Evolutionary conservation across 108 stramenopile genomes (phyloP).

Genomic region (Cylindrotheca closterium): DNA sequence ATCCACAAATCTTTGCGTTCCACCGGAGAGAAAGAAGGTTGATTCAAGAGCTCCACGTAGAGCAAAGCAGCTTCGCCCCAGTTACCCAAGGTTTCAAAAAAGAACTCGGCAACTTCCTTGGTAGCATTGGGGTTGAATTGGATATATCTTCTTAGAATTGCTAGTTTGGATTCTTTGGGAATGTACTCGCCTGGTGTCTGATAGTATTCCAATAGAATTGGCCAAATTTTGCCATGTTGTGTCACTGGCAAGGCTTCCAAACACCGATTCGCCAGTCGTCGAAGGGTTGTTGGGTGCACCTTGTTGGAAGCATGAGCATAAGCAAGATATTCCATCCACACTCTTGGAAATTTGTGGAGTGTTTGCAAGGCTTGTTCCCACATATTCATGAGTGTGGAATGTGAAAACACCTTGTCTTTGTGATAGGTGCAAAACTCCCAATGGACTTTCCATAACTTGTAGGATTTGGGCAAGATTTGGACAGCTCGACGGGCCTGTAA

Average conservation of each 20-base stretch:
- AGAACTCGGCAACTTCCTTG: conserved; percentile 52
- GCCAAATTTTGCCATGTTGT: conserved; percentile 92
- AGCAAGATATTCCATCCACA: conserved; percentile 88
- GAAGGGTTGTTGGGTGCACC: conserved; percentile 45
- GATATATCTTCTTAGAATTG: conserved; percentile 50
- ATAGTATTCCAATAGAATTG: conserved; percentile 39
- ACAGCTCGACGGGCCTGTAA: conserved; percentile 81
- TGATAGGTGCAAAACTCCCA: conserved; percentile 47
- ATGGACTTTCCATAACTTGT: conserved; percentile 96
- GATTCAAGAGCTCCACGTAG: conserved; percentile 85
- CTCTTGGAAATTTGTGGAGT: conserved; percentile 89
- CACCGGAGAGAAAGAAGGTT: conserved; percentile 31
- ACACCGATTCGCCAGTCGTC: conserved; percentile 88
- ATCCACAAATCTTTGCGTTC: conserved; percentile 93
- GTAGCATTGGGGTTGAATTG: conserved; percentile 35
- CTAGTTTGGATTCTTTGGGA: conserved; percentile 40
- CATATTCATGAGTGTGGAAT: conserved; percentile 14
- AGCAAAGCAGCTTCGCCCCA: conserved; percentile 88
- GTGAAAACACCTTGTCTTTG: not conserved
- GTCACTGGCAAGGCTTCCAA: conserved; percentile 92
- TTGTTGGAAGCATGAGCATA: conserved; percentile 22
- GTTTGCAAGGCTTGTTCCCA: conserved; percentile 85
- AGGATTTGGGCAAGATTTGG: conserved; percentile 83
- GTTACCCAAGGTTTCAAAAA: conserved; percentile 30
- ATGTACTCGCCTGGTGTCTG: conserved; percentile 17